A percentile compares a stretch with the other conserved stretches of the same genome.
These are phyloP conservation scores for Colletotrichum gigasporum DNA, from an alignment of 2,329 filamentous ascomycete species.

Conservation along the genomic window DNA sequence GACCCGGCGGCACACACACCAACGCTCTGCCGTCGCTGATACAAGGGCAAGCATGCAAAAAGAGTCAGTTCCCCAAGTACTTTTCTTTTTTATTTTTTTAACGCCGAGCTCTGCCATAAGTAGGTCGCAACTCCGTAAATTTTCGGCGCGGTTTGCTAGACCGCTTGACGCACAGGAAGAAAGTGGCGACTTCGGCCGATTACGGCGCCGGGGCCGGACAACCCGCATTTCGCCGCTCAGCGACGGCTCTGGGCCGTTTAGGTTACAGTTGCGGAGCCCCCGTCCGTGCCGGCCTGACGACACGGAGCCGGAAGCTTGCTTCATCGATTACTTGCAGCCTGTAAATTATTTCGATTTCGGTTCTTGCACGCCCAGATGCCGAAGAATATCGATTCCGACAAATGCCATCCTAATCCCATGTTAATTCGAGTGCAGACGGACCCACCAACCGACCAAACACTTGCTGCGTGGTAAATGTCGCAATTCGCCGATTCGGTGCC, in stretches of 20 bases:
- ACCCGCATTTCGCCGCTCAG: background rate
- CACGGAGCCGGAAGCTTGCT: background rate
- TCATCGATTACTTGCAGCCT: background rate
- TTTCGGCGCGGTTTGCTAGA: background rate
- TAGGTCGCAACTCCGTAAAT: background rate
- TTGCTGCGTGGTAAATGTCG: background rate
- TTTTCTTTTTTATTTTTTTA: background rate
- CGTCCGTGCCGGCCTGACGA: too few relatives aligned
- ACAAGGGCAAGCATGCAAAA: background rate
- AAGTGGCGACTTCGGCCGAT: too few relatives aligned
- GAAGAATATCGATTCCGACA: too few relatives aligned
- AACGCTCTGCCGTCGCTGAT: background rate
- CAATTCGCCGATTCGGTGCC: slow-evolving; percentile 26
- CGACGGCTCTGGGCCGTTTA: background rate
- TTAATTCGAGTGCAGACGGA: background rate
- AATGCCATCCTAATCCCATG: background rate
- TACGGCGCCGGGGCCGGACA: slow-evolving; percentile 10
- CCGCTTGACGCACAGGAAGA: background rate
- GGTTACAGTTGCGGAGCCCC: background rate
- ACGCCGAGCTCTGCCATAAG: background rate
- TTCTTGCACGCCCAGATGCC: too few relatives aligned
- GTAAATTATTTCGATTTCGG: too few relatives aligned
- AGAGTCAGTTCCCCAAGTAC: background rate
- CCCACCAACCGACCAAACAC: background rate
- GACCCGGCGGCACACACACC: too few relatives aligned